Evolutionary conservation across 2,329 filamentous ascomycete species (phyloP).

Genomic region (Fusarium miscanthi): DNA sequence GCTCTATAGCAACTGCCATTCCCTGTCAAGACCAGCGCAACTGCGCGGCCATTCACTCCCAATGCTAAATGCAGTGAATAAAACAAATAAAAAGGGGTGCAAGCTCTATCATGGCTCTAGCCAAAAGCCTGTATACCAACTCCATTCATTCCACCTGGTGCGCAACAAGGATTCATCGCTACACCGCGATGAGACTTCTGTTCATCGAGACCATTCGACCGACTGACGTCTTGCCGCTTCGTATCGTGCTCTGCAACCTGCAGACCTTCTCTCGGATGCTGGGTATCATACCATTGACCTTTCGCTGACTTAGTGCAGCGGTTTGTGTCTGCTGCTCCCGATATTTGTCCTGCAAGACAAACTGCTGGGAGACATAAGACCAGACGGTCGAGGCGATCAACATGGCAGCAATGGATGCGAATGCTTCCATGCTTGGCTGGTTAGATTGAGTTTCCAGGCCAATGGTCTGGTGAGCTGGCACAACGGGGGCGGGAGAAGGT

Average conservation of each 20-base stretch:
- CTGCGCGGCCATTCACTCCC: constrained; percentile 2
- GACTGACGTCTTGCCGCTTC: constrained; percentile 8
- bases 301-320: neutral
- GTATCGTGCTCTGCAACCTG: constrained; percentile 5
- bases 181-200: constrained; percentile 29
- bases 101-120: constrained; percentile 4
- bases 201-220: constrained; percentile 19
- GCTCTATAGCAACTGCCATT: constrained; percentile 31
- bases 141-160: constrained; percentile 2
- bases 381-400: constrained; percentile 19
- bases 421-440: neutral
- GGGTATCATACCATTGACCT: neutral
- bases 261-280: neutral
- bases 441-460: neutral
- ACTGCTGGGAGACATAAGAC: constrained; percentile 10
- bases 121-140: neutral
- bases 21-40: constrained; percentile 10
- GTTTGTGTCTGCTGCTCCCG: neutral
- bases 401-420: constrained; percentile 14
- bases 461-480: neutral
- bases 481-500: constrained; percentile 1
- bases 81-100: constrained; percentile 12
- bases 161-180: constrained; percentile 2
- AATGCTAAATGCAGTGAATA: constrained; percentile 20
- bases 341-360: neutral